A percentile compares a stretch with the other conserved stretches of the same genome.
phyloP scores from a whole-genome alignment of 1,284 basidiomycete species.

The Boletus smithii region DNA sequence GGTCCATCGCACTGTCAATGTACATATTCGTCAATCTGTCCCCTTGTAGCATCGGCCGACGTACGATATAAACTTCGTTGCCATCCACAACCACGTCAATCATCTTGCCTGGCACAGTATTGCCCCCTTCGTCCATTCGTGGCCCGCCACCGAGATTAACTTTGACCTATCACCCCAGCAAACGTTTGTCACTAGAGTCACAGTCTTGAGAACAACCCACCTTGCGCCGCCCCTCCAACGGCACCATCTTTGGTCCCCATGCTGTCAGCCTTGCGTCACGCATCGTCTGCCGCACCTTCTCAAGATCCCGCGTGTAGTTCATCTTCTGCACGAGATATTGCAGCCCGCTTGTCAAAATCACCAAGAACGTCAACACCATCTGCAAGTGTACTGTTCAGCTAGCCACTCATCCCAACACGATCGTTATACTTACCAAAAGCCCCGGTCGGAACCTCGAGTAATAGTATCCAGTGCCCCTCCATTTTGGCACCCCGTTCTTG shows the following conservation, averaged over 20 bases:
- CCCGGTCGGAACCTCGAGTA: constrained; percentile 92
- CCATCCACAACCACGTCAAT: constrained; percentile 80
- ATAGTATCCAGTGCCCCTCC: constrained; percentile 87
- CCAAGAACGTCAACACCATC: constrained; percentile 74
- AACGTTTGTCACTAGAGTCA: constrained; percentile 6
- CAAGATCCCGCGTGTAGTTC: constrained; percentile 72
- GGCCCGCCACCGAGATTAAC: constrained; percentile 60
- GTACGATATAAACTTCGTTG: constrained; percentile 65
- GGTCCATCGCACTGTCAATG: constrained; percentile 42
- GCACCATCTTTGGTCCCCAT: constrained; percentile 70
- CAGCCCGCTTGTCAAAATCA: constrained; percentile 66
- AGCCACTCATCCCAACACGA: neutral
- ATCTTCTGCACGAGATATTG: constrained; percentile 79
- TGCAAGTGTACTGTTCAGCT: constrained; percentile 2
- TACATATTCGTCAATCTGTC: constrained; percentile 12
- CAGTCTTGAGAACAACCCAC: constrained; percentile 35
- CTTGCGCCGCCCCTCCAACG: constrained; percentile 62
- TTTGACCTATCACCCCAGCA: constrained; percentile 49
- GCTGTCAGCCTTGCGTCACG: constrained; percentile 64
- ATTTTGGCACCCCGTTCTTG: constrained; percentile 87
- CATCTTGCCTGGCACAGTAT: constrained; percentile 45
- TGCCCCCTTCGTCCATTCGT: constrained; percentile 54
- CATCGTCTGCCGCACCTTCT: constrained; percentile 65
- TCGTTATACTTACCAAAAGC: constrained; percentile 54
- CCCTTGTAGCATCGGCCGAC: constrained; percentile 32